These are phyloP conservation scores for Lonicera japonica DNA, from an alignment of 129 eudicot species.

Conservation along the genomic window DNA sequence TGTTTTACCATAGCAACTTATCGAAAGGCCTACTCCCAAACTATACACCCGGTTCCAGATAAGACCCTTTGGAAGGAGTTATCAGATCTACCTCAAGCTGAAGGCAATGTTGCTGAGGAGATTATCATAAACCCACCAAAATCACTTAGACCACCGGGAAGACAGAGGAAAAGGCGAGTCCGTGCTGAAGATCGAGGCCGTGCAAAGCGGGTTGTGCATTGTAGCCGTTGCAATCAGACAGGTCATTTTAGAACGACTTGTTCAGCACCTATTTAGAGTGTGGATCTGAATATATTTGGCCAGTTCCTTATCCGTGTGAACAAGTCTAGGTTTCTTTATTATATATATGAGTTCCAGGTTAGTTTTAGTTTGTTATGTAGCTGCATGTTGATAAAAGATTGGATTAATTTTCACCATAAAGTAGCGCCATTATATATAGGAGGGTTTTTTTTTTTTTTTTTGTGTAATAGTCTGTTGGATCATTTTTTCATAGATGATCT, in stretches of 20 bases:
- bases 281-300: not conserved
- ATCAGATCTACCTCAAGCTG: conserved; percentile 15
- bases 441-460: not conserved
- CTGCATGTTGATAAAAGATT: conserved; percentile 1
- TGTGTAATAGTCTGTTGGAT: not conserved
- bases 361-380: not conserved
- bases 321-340: not conserved
- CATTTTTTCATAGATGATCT: not conserved
- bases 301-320: not conserved
- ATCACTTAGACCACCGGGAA: conserved; percentile 52
- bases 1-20: conserved; percentile 69
- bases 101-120: conserved; percentile 9
- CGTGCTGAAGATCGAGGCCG: conserved; percentile 52
- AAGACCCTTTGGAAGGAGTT: conserved; percentile 58
- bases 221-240: conserved; percentile 82
- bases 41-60: conserved; percentile 79
- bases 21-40: conserved; percentile 70
- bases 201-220: conserved; percentile 63
- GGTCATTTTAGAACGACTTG: conserved; percentile 92
- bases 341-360: conserved; percentile 1
- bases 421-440: not conserved
- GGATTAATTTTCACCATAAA: conserved; percentile 7
- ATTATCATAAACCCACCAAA: conserved; percentile 64
- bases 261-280: conserved; percentile 57
- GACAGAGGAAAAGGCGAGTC: conserved; percentile 65